Evolutionary conservation across 257 asterid genomes (phyloP).

Genomic region (Solanum pinnatisectum): DNA sequence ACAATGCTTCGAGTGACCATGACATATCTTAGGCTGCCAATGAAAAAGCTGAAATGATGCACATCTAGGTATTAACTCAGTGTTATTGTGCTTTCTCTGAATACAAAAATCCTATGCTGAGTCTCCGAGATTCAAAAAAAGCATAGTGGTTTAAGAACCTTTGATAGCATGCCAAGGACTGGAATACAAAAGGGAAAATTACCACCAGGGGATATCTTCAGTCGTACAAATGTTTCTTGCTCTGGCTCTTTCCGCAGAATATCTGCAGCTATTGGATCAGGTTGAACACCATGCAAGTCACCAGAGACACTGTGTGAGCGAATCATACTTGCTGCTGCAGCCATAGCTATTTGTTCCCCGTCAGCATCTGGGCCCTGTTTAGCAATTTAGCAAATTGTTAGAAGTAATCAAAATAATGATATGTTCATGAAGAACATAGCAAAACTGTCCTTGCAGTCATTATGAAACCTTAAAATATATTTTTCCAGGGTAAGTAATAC

Average conservation of each 20-base stretch:
- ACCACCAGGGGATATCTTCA: constrained; percentile 82
- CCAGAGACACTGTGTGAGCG: constrained; percentile 85
- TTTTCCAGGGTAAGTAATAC: neutral
- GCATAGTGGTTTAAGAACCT: neutral
- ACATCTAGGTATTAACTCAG: neutral
- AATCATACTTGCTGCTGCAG: constrained; percentile 70
- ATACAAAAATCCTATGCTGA: neutral
- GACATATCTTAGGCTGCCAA: neutral
- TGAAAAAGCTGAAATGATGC: neutral
- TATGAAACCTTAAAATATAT: neutral
- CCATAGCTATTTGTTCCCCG: constrained; percentile 45
- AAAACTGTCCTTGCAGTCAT: neutral
- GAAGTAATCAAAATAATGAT: neutral
- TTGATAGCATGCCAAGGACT: neutral
- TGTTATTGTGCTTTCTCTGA: neutral
- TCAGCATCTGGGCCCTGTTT: constrained; percentile 31
- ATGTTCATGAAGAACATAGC: neutral
- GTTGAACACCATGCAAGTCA: constrained; percentile 86
- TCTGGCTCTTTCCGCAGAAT: constrained; percentile 88
- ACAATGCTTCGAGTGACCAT: neutral
- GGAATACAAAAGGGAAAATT: constrained; percentile 15
- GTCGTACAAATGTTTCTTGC: constrained; percentile 81
- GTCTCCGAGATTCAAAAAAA: neutral
- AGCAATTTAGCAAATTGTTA: neutral
- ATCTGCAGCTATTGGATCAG: constrained; percentile 94